Conservation (phyloP, 2,329 filamentous ascomycete genomes). For the Balansia obtecta region DNA sequence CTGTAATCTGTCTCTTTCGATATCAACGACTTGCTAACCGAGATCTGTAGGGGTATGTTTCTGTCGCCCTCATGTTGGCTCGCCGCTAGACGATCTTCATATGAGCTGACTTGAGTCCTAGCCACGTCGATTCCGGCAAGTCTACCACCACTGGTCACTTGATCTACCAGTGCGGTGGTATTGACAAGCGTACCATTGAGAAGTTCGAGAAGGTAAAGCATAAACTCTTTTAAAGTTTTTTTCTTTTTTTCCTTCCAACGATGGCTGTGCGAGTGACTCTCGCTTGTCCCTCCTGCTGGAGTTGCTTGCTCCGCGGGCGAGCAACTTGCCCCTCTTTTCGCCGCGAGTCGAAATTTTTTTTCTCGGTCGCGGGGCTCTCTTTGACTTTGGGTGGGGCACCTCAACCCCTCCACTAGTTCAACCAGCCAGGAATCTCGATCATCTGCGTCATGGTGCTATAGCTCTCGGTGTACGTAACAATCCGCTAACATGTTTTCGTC, state of each 20-base stretch:
- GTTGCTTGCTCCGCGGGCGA: background rate
- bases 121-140: constrained; percentile 99
- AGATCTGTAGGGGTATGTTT: constrained; percentile 16
- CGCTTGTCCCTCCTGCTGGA: background rate
- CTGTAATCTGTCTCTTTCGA: background rate
- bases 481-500: constrained; percentile 6
- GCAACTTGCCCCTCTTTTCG: constrained; percentile 3
- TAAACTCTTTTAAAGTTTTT: background rate
- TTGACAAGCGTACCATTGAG: constrained; percentile 99
- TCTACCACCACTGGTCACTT: constrained; percentile 89
- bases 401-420: constrained; percentile 7
- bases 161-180: constrained; percentile 99
- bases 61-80: background rate
- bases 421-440: too few relatives aligned
- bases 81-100: constrained; percentile 18
- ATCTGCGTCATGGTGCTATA: background rate
- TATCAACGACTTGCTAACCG: constrained; percentile 9
- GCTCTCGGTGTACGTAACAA: background rate
- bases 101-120: constrained; percentile 15
- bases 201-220: constrained; percentile 98
- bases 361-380: constrained; percentile 2
- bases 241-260: background rate
- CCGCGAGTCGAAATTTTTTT: constrained; percentile 10
- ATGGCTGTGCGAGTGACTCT: background rate
- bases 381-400: constrained; percentile 9